Evolutionary conservation across 2,329 filamentous ascomycete species (phyloP), one percentile per base, ranked within the genome.

Genomic region (Colletotrichum filicis): DNA sequence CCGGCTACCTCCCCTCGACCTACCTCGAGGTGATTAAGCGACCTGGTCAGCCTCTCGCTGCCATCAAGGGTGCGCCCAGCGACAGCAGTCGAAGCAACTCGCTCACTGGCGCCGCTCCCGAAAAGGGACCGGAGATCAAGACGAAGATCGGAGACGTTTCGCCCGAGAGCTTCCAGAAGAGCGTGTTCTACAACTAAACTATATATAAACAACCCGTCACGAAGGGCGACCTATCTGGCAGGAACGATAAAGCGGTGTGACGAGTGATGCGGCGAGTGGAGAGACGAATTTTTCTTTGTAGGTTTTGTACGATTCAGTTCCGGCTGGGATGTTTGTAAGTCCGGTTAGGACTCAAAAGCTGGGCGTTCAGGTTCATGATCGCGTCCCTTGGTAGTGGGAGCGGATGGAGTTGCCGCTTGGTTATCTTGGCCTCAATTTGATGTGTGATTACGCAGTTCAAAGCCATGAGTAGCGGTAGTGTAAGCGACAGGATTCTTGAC

Each of bases 1-100:
- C 98, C 78, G 97, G 97, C 8, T 99, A 98, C 80, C 88, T 99
- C 6, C 97, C 97, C 2, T 92, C 93, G 1, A 95, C 95, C 1
- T 99, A 98, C 79, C 89, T 99, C 32, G 95, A 98, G 83, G 89
- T 97, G 61, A 86, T 91, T 30, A 87, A 87, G 78, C 85, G 88
- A 63, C 87, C 90, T 0, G 86, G 85, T 26, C 84, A 86, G 32
- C 82, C 85, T 7, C 79, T 88, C 12, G 88, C 88, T 75, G 85
- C 87, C 61, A 89, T 90, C 78, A 87, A 88, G 80, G 83, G 84
- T 11, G 77, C 86, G 12, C 81, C 81, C 12, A 85, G 84, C 76
- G 87, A 89, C 30, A 83, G 79, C 72, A 86, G 84, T 75, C 80
- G 87, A 37, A 81, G 85, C 65, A 89, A 85, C 77, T 87, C 87